Conservation (phyloP, 2,329 filamentous ascomycete genomes). For the Exophiala phaeomuriformis region DNA sequence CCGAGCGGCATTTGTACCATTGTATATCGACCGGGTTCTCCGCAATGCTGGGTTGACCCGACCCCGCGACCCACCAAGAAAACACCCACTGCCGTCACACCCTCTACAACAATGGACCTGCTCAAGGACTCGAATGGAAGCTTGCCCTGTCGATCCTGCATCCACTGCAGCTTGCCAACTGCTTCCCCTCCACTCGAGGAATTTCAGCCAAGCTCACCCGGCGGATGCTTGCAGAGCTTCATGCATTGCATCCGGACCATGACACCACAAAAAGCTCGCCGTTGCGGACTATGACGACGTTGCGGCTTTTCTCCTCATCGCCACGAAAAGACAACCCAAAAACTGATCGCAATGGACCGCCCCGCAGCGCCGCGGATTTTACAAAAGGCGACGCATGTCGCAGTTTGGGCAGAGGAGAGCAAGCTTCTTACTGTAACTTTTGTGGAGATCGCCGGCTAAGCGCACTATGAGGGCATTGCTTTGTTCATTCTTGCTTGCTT, state of each 20-base stretch:
- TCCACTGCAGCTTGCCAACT: too few relatives aligned
- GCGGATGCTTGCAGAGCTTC: background rate
- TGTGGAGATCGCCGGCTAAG: too few relatives aligned
- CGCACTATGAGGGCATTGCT: constrained; percentile 4
- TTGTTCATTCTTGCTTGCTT: background rate
- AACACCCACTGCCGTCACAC: constrained; percentile 5
- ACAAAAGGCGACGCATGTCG: too few relatives aligned
- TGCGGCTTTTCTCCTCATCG: background rate
- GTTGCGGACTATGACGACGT: constrained; percentile 4
- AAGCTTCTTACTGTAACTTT: too few relatives aligned
- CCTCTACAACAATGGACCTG: background rate
- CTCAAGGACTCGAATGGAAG: background rate
- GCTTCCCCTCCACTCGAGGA: too few relatives aligned
- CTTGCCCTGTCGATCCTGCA: background rate
- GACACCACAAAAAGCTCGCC: background rate
- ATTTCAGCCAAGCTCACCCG: background rate
- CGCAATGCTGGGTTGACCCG: constrained; percentile 7
- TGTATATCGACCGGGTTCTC: constrained; percentile 10
- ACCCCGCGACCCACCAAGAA: constrained; percentile 1
- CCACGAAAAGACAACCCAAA: background rate
- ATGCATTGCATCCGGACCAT: background rate
- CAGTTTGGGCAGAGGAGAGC: too few relatives aligned
- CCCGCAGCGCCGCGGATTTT: background rate
- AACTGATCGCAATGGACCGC: background rate
- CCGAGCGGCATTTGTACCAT: constrained; percentile 1